Percentiles rank a stretch among this genome's conserved stretches.
phyloP scores from a whole-genome alignment of 1,284 basidiomycete genomes.

The Heterobasidion occidentale region DNA sequence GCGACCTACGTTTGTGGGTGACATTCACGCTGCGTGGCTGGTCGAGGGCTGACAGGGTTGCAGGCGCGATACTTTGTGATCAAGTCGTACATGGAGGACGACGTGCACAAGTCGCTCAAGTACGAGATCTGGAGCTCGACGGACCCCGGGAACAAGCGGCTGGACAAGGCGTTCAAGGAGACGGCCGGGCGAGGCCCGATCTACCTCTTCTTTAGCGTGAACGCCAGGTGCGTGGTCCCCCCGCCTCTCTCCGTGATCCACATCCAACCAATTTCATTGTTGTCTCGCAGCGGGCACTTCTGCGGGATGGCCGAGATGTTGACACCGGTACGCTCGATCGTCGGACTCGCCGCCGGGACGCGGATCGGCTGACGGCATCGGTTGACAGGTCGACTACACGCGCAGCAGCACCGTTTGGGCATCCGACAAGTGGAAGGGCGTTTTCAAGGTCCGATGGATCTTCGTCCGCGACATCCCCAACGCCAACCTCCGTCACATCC shows the following conservation, averaged over 20 bases:
- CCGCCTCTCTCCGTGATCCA: not conserved
- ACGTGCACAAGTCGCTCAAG: slow-evolving; percentile 93
- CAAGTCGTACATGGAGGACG: slow-evolving; percentile 96
- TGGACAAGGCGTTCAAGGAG: slow-evolving; percentile 94
- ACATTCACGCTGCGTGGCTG: too few species aligned
- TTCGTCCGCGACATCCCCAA: slow-evolving; percentile 94
- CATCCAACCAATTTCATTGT: not conserved
- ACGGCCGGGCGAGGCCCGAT: slow-evolving; percentile 80
- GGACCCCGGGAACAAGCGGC: slow-evolving; percentile 89
- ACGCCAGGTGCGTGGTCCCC: slow-evolving; percentile 53
- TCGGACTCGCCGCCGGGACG: not conserved
- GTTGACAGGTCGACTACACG: slow-evolving; percentile 65
- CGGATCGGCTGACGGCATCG: too few species aligned
- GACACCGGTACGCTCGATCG: slow-evolving; percentile 51
- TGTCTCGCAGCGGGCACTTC: slow-evolving; percentile 71
- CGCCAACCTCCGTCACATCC: slow-evolving; percentile 75
- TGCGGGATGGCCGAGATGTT: slow-evolving; percentile 97
- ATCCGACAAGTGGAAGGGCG: slow-evolving; percentile 97
- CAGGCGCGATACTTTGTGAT: slow-evolving; percentile 93
- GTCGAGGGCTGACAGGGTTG: not conserved
- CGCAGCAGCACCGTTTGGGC: slow-evolving; percentile 92
- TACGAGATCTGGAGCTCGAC: slow-evolving; percentile 98
- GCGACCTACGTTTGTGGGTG: slow-evolving; percentile 65
- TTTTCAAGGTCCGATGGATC: slow-evolving; percentile 93
- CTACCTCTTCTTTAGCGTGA: slow-evolving; percentile 95